Evolutionary conservation across 2,329 filamentous ascomycete species (phyloP), one percentile per base, ranked within the genome.

Genomic region (Diatrype stigma): DNA sequence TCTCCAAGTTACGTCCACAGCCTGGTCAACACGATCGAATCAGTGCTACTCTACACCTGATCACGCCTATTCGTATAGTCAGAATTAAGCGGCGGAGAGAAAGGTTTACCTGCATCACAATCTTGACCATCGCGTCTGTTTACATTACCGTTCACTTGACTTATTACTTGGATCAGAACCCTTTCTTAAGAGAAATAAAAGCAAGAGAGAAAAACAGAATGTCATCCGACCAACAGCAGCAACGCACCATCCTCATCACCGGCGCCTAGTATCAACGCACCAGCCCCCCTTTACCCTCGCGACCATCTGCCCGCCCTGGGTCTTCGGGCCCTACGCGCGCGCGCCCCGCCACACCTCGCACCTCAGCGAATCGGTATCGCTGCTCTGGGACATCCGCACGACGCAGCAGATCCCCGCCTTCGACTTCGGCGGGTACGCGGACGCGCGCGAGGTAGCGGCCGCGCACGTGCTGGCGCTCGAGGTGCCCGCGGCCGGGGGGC

Each of bases 261-360:
- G 60, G 63, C 23, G 59, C 54, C n/a, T n/a, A n/a, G n/a, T n/a
- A n/a, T 55, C 50, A 17, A 51, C 48, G 21, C 54, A 63, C 47
- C 47, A 50, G 42, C 56, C 54, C 5, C 56, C 60, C 17, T 75
- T 74, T 52, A 64, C 68, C 51, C 58, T 78, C 8, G 65, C 70
- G 46, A 71, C 73, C 16, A 52, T 77, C 28, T 72, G 69, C 45
- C 74, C 74, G 7, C 67, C 67, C 34, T 72, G 73, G 67, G 65
- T 75, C 3, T 74, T 73, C 50, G 74, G 74, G 0, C 68, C 73
- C 58, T 6, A 58, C 53, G 51, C 63, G 61, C 2, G 44, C 38
- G 11, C 45, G 51, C 34, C 60, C 47, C 56, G 54, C 17, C 52
- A 51, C 7, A 59, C 54, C 46, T 59, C 55, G 22, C 57, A 54